Conservation (phyloP, 2,329 filamentous ascomycete species). For the Plectosphaerella cucumerina region DNA sequence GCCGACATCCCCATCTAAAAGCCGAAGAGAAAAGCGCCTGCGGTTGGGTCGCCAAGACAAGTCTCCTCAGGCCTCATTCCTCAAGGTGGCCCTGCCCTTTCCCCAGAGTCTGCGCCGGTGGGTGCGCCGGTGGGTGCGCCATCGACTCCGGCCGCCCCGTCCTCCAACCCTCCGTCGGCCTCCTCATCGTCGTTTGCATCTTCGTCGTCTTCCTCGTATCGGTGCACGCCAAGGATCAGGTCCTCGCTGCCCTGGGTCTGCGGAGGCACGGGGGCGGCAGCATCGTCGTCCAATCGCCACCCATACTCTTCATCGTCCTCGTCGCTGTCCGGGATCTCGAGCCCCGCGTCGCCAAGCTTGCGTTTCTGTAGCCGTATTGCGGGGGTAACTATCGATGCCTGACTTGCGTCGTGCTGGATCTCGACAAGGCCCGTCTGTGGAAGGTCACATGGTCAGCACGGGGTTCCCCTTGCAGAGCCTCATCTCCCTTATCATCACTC, state of each 20-base stretch:
- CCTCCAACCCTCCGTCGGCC: conserved; percentile 13
- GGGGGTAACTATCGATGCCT: conserved; percentile 25
- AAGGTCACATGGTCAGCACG: not conserved
- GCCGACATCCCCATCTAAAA: no score
- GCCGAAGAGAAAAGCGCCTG: no score
- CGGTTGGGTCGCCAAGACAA: no score
- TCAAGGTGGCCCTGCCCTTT: not conserved
- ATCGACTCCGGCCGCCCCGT: conserved; percentile 6
- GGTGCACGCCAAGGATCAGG: conserved; percentile 44
- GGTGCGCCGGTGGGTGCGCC: conserved; percentile 8
- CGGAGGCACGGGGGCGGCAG: conserved; percentile 56
- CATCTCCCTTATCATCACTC: not conserved
- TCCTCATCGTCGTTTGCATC: conserved; percentile 27
- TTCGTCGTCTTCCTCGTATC: conserved; percentile 31
- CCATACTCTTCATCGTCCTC: conserved; percentile 67
- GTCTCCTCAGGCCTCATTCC: no score
- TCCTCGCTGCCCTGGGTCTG: conserved; percentile 68
- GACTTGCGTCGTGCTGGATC: conserved; percentile 35
- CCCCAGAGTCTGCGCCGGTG: conserved; percentile 9
- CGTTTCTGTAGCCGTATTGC: conserved; percentile 51
- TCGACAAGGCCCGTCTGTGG: conserved; percentile 37
- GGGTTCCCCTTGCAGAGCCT: conserved; percentile 7
- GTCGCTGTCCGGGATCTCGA: conserved; percentile 59
- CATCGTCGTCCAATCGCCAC: conserved; percentile 65
- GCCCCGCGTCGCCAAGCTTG: conserved; percentile 56